Conservation (phyloP, 768 basidiomycete species). For the Suillus weaverae region DNA sequence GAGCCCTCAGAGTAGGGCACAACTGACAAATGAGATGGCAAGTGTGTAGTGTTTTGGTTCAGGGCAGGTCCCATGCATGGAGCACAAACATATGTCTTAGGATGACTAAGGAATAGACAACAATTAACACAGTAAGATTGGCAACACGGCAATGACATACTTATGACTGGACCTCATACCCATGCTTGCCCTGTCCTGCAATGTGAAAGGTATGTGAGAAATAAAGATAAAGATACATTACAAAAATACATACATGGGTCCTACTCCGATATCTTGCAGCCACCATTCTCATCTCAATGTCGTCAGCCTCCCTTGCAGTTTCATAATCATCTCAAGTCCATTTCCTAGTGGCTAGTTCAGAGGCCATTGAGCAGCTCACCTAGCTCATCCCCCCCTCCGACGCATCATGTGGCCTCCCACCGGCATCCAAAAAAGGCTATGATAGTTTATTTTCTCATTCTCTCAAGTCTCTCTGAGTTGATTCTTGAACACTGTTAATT, state of each 20-base stretch:
- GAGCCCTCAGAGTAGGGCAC: background rate
- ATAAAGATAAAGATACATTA: background rate
- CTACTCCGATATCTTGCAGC: background rate
- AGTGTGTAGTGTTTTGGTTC: background rate
- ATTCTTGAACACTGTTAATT: too few relatives aligned
- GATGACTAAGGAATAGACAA: background rate
- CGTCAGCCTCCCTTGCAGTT: background rate
- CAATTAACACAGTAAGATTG: background rate
- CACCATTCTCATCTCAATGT: background rate
- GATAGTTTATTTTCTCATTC: too few relatives aligned
- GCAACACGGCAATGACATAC: background rate
- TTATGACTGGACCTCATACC: background rate
- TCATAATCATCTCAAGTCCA: background rate
- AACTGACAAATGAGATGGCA: background rate
- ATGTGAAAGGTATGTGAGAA: background rate
- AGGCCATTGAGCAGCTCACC: background rate
- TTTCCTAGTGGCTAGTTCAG: background rate
- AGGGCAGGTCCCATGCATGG: background rate
- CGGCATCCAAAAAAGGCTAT: too few relatives aligned
- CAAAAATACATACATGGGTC: background rate
- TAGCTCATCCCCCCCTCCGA: too few relatives aligned
- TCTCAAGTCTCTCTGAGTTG: background rate
- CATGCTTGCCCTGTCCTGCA: slow-evolving; percentile 1
- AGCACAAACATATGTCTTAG: background rate
- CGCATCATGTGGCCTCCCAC: too few relatives aligned